phyloP scores from a whole-genome alignment of 441 rosid genomes.

The Aleurites moluccanus region DNA sequence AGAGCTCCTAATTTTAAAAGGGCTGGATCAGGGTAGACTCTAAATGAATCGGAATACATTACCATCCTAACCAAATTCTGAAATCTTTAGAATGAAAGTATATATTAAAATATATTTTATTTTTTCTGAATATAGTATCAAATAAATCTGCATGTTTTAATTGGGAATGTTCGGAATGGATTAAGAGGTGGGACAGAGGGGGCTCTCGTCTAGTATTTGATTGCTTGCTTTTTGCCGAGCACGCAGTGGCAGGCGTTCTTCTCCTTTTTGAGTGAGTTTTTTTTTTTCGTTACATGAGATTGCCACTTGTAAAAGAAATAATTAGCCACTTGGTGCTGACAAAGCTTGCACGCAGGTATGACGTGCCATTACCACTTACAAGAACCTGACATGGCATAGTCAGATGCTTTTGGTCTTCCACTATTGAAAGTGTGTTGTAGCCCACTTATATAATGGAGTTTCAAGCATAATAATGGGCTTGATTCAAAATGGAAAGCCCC shows the following conservation, averaged over 20 bases:
- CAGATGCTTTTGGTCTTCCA: neutral
- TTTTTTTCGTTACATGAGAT: neutral
- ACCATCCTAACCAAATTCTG: no score
- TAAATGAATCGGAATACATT: no score
- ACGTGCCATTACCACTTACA: neutral
- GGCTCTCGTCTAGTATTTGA: neutral
- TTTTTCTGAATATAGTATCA: neutral
- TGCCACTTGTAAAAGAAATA: neutral
- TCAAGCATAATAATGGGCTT: neutral
- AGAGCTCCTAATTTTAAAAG: no score
- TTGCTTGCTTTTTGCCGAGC: constrained; percentile 6
- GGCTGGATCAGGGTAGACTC: no score
- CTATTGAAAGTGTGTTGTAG: neutral
- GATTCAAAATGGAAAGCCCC: no score
- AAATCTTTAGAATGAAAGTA: no score
- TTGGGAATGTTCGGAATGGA: neutral
- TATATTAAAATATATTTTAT: no score
- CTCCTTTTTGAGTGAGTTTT: neutral
- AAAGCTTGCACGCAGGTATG: constrained; percentile 4
- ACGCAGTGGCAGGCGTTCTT: constrained; percentile 3
- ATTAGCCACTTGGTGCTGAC: constrained; percentile 5
- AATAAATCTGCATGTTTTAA: neutral
- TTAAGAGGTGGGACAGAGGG: neutral
- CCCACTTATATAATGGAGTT: neutral
- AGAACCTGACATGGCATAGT: neutral